Conservation (phyloP, 2,329 filamentous ascomycete genomes). For the Cordyceps farinosa region DNA sequence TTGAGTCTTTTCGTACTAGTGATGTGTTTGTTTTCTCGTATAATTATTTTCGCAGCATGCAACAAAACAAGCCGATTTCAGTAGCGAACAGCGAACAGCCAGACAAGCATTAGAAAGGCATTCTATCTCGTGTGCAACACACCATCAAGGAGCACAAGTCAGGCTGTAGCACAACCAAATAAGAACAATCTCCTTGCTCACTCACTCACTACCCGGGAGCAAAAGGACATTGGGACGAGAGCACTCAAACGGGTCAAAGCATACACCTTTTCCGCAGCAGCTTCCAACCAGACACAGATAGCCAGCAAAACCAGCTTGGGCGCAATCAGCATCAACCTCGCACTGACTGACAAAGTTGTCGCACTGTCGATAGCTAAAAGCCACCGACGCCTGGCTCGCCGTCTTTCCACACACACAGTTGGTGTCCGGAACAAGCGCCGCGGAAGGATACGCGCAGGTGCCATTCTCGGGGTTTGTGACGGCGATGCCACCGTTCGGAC, state of each 20-base stretch:
- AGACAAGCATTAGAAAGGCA: background rate
- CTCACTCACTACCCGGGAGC: slow-evolving; percentile 22
- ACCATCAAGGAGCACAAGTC: background rate
- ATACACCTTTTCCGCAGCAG: slow-evolving; percentile 35
- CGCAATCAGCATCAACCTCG: slow-evolving; percentile 28
- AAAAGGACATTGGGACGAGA: slow-evolving; percentile 32
- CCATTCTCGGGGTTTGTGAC: slow-evolving; percentile 19
- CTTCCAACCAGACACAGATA: slow-evolving; percentile 34
- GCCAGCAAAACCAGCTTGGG: slow-evolving; percentile 23
- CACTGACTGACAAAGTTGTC: slow-evolving; percentile 30
- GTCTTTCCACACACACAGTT: slow-evolving; percentile 35
- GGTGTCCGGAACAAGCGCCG: slow-evolving; percentile 29
- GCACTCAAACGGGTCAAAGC: slow-evolving; percentile 36
- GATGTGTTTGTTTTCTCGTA: background rate
- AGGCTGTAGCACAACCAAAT: background rate
- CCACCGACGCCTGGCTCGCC: slow-evolving; percentile 22
- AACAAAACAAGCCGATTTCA: background rate
- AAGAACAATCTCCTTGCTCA: background rate
- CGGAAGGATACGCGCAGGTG: slow-evolving; percentile 30
- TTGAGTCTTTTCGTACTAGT: background rate
- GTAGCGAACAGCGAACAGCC: background rate
- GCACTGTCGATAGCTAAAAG: slow-evolving; percentile 34
- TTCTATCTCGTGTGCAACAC: background rate
- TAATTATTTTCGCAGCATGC: background rate
- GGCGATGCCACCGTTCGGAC: slow-evolving; percentile 27